Conservation (phyloP, 768 basidiomycete genomes). For the Boletus rubroflammeus region DNA sequence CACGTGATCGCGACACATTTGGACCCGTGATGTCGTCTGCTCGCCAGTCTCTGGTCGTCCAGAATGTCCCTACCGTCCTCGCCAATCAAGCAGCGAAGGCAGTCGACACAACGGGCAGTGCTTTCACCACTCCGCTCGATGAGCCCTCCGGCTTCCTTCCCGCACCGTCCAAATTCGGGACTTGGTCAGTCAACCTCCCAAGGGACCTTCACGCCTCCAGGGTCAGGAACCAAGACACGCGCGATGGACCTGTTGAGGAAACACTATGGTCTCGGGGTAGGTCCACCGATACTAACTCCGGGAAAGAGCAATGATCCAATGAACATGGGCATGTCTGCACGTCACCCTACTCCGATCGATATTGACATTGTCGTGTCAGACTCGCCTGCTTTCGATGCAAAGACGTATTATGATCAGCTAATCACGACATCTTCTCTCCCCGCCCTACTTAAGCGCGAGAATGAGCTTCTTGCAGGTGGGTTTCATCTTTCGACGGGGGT, state of each 20-base stretch:
- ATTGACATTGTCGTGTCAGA: constrained; percentile 41
- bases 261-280: constrained; percentile 83
- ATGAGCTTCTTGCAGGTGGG: constrained; percentile 71
- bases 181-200: constrained; percentile 23
- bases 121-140: constrained; percentile 46
- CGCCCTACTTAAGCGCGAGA: constrained; percentile 72
- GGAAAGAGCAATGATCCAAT: constrained; percentile 68
- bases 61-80: constrained; percentile 15
- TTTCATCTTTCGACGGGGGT: neutral
- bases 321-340: constrained; percentile 59
- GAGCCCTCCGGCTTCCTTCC: constrained; percentile 31
- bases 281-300: constrained; percentile 58
- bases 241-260: constrained; percentile 79
- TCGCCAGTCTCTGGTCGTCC: neutral
- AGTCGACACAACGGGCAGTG: constrained; percentile 33
- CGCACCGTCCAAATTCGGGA: constrained; percentile 14
- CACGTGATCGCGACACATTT: constrained; percentile 28
- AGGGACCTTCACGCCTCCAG: constrained; percentile 26
- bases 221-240: constrained; percentile 43
- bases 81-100: constrained; percentile 17
- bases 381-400: constrained; percentile 78
- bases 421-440: constrained; percentile 79
- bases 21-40: too few species aligned
- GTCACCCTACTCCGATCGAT: neutral
- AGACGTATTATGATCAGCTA: constrained; percentile 79